Percentiles rank a stretch among this genome's conserved stretches.
phyloP scores from a whole-genome alignment of 2,329 filamentous ascomycete species.

The Fusarium illudens region DNA sequence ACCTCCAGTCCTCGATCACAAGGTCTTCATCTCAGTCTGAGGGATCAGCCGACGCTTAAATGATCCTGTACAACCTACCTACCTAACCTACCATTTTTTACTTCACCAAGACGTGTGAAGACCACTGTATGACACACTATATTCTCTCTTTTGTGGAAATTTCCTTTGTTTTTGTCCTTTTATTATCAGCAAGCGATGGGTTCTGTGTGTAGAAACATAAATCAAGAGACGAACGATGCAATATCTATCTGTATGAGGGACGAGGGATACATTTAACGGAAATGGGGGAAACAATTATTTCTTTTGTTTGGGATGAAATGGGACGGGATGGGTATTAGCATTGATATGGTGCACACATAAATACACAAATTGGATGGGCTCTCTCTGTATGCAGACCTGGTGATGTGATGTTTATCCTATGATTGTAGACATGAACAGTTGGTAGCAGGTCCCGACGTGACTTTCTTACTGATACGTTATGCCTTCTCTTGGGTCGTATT shows the following conservation, averaged over 20 bases:
- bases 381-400: neutral
- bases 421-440: neutral
- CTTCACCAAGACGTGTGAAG: neutral
- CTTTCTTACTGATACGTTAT: neutral
- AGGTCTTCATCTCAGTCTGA: constrained; percentile 34
- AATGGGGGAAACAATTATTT: constrained; percentile 1
- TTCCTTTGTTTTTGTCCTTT: constrained; percentile 15
- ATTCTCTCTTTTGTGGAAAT: constrained; percentile 7
- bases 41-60: constrained; percentile 30
- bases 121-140: constrained; percentile 14
- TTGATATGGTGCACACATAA: neutral
- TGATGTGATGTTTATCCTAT: neutral
- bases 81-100: neutral
- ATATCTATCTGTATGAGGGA: constrained; percentile 30
- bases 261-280: neutral
- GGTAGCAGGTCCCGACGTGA: neutral
- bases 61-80: constrained; percentile 5
- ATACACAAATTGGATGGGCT: constrained; percentile 5
- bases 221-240: constrained; percentile 28
- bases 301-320: neutral
- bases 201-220: constrained; percentile 20
- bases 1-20: constrained; percentile 26
- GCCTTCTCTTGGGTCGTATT: neutral
- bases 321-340: neutral
- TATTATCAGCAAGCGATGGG: constrained; percentile 14